phyloP scores from a whole-genome alignment of 2,329 filamentous ascomycete genomes.

The Chalaropsis ovoidea region DNA sequence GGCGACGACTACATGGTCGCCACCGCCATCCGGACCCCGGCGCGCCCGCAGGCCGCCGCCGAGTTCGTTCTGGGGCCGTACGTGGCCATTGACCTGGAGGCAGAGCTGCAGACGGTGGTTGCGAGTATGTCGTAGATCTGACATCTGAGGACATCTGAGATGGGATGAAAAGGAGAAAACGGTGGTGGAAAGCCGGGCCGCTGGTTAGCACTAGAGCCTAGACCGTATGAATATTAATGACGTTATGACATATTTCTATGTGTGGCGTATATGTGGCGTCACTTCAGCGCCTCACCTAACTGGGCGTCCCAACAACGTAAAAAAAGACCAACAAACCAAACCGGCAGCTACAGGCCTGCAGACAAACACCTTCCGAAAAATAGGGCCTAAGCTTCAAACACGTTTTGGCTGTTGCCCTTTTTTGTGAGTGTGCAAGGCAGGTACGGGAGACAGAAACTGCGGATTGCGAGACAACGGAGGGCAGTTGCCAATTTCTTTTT shows the following conservation, averaged over 20 bases:
- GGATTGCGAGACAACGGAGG: neutral
- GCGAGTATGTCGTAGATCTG: neutral
- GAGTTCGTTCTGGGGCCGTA: conserved; percentile 18
- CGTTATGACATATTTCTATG: conserved; percentile 8
- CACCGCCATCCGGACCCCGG: conserved; percentile 22
- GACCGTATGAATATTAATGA: conserved; percentile 15
- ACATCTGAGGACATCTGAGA: neutral
- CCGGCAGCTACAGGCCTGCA: too few relatives aligned
- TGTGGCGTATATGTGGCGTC: too few relatives aligned
- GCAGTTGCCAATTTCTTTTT: neutral
- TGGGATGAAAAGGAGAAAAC: neutral
- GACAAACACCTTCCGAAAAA: too few relatives aligned
- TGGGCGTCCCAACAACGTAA: too few relatives aligned
- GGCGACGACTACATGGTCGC: conserved; percentile 21
- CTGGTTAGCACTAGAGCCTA: neutral
- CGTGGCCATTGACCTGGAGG: conserved; percentile 13
- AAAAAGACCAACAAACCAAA: too few relatives aligned
- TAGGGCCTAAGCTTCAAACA: neutral
- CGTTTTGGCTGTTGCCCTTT: neutral
- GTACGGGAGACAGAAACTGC: neutral
- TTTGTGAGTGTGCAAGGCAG: neutral
- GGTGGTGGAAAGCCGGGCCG: neutral
- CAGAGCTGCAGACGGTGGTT: conserved; percentile 4
- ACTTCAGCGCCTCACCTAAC: too few relatives aligned
- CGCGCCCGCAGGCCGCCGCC: conserved; percentile 7